phyloP scores from a whole-genome alignment of 495 filamentous ascomycete species.

The Talaromyces wortmannii region DNA sequence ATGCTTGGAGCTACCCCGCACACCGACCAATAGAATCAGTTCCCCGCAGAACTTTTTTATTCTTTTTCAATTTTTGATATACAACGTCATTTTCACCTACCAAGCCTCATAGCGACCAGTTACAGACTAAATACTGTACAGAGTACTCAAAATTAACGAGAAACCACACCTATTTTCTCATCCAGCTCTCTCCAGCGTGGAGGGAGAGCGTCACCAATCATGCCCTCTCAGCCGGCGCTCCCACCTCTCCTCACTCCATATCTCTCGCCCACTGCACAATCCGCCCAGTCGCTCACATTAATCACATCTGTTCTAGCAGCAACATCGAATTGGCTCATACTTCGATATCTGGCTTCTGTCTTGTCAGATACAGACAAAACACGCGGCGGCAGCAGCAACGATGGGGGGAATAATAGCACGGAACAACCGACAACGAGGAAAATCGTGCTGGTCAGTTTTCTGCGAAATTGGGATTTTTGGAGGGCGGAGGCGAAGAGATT shows the following conservation, averaged over 20 bases:
- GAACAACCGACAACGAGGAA: constrained; percentile 10
- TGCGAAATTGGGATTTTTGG: constrained; percentile 75
- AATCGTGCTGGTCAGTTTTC: constrained; percentile 76
- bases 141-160: no score
- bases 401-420: background rate
- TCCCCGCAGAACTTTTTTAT: constrained; percentile 24
- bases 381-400: background rate
- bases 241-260: constrained; percentile 66
- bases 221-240: constrained; percentile 47
- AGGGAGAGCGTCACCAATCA: constrained; percentile 9
- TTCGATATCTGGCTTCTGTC: constrained; percentile 55
- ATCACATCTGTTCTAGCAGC: constrained; percentile 68
- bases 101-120: background rate
- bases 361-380: constrained; percentile 25
- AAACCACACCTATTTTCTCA: background rate
- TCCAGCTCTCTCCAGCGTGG: background rate
- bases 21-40: constrained; percentile 21
- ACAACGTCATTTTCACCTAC: constrained; percentile 14
- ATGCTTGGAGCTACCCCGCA: background rate
- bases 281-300: constrained; percentile 51
- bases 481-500: constrained; percentile 52
- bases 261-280: constrained; percentile 25
- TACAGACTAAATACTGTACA: background rate
- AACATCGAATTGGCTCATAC: constrained; percentile 66
- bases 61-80: constrained; percentile 1